Conservation (phyloP, 768 basidiomycete genomes). For the Naganishia friedmannii region DNA sequence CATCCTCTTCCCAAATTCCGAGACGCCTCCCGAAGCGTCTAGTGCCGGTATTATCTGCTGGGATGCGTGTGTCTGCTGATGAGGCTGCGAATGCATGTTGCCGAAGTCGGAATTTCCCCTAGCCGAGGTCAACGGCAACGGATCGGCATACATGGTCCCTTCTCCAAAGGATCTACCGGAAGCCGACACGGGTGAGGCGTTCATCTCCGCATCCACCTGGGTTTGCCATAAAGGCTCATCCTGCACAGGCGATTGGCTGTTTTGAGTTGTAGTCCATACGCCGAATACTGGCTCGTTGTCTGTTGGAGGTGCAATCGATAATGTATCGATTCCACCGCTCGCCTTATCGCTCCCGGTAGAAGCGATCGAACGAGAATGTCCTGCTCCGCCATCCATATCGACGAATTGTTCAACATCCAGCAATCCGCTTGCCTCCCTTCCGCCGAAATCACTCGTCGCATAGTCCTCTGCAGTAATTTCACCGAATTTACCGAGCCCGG, state of each 20-base stretch:
- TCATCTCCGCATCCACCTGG: background rate
- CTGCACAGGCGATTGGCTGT: background rate
- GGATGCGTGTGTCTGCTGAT: background rate
- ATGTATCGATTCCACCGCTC: background rate
- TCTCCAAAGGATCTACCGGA: background rate
- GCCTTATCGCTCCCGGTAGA: background rate
- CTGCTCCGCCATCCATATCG: constrained; percentile 15
- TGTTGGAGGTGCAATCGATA: background rate
- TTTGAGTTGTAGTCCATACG: constrained; percentile 13
- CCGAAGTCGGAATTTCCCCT: too few relatives aligned
- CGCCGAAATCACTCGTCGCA: constrained; percentile 25
- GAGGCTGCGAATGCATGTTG: background rate
- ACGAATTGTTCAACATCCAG: constrained; percentile 18
- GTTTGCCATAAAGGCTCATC: constrained; percentile 7
- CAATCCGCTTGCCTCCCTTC: constrained; percentile 20
- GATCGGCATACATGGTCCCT: constrained; percentile 13
- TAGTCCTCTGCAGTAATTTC: constrained; percentile 13
- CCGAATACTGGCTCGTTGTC: constrained; percentile 1
- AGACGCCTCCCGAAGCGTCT: constrained; percentile 8
- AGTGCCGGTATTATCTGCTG: background rate
- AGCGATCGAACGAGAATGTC: background rate
- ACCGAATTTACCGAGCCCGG: background rate
- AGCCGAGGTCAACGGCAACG: background rate
- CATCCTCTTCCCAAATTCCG: constrained; percentile 30
- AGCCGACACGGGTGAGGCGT: background rate